A percentile compares a stretch with the other conserved stretches of the same genome.
phyloP scores from a whole-genome alignment of 2,329 filamentous ascomycete species.

The Cladosporium sp. region DNA sequence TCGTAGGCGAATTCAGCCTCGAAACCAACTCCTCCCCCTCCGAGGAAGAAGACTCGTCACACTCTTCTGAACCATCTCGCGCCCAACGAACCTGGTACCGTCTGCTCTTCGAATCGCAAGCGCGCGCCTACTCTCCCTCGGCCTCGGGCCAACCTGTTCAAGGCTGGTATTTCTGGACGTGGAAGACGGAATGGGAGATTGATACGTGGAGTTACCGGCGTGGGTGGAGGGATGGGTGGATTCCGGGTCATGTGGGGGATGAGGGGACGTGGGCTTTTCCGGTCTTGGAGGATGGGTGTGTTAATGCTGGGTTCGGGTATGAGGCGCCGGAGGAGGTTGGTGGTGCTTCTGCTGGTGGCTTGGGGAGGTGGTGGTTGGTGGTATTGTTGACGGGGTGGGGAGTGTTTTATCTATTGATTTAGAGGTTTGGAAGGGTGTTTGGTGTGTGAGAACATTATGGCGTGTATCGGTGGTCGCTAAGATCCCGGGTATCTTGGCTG shows the following conservation, averaged over 20 bases:
- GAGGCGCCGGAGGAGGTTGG: conserved; percentile 4
- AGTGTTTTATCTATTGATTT: background rate
- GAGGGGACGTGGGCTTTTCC: conserved; percentile 19
- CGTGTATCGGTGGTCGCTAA: too few relatives aligned
- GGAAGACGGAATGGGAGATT: conserved; percentile 42
- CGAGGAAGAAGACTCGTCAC: conserved; percentile 10
- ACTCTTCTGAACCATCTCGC: background rate
- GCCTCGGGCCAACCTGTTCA: conserved; percentile 41
- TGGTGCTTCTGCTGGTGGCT: background rate
- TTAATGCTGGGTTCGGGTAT: conserved; percentile 5
- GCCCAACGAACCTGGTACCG: conserved; percentile 22
- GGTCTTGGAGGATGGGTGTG: conserved; percentile 10
- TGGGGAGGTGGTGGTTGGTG: background rate
- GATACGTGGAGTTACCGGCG: conserved; percentile 22
- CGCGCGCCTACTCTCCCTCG: conserved; percentile 22
- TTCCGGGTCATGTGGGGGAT: conserved; percentile 19
- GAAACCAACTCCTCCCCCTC: conserved; percentile 17
- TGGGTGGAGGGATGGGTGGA: conserved; percentile 18
- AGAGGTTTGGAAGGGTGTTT: too few relatives aligned
- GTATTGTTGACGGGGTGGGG: background rate
- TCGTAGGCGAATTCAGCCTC: conserved; percentile 23
- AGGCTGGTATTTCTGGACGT: conserved; percentile 51
- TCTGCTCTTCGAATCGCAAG: conserved; percentile 21
- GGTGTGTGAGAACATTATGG: too few relatives aligned
- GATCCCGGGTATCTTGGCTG: too few relatives aligned